Conservation (phyloP, 1,139 yeast genomes). For the Taphrina sp. region DNA sequence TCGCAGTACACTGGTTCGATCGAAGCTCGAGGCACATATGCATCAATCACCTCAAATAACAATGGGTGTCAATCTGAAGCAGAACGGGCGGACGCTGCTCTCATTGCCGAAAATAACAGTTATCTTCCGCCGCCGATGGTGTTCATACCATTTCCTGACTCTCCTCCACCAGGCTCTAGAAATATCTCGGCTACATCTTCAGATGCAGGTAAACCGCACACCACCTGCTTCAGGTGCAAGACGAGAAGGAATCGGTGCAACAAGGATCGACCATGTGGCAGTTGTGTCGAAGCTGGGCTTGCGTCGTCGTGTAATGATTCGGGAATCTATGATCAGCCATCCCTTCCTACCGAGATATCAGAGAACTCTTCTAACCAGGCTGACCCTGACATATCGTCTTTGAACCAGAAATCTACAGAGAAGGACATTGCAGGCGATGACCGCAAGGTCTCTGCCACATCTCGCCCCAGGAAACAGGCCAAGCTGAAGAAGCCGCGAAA, state of each 20-base stretch:
- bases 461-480: too few species aligned
- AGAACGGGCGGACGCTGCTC: background rate
- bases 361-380: background rate
- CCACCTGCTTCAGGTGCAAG: conserved; percentile 28
- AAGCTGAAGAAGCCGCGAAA: background rate
- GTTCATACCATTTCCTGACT: background rate
- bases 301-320: conserved; percentile 14
- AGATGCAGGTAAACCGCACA: conserved; percentile 1
- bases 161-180: background rate
- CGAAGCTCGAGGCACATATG: background rate
- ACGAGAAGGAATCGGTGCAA: conserved; percentile 22
- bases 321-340: background rate
- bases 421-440: too few species aligned
- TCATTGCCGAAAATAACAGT: background rate
- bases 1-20: background rate
- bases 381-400: background rate
- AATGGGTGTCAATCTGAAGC: background rate
- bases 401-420: background rate
- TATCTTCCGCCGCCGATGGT: conserved; percentile 11
- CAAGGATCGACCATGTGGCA: conserved; percentile 22
- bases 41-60: background rate
- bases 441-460: too few species aligned
- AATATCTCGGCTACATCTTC: background rate
- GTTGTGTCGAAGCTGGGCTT: conserved; percentile 12
- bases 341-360: background rate